Evolutionary conservation across 2,329 filamentous ascomycete genomes (phyloP), one percentile per base, ranked within the genome.

Genomic region (Teratosphaeria pseudoeucalypti): DNA sequence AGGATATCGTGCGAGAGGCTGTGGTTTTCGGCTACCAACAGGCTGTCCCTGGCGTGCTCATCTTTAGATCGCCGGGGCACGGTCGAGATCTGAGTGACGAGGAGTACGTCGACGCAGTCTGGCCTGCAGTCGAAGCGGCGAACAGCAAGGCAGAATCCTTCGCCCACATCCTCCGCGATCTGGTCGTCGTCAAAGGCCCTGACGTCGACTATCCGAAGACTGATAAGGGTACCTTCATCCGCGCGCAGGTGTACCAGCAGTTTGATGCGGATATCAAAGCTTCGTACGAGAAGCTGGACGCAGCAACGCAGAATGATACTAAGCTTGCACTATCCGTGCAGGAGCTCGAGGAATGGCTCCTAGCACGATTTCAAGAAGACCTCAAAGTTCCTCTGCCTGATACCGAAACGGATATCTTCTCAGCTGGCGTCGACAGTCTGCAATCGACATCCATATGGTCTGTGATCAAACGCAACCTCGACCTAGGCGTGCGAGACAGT

Each of bases 221-320:
- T 0, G 82, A 84, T 61, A 84, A 85, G 66, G 80, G 80, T 2
- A 84, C 80, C 0, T 76, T 81, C 58, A 83, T 84, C 56, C 76
- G 82, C 2, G 77, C 77, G 3, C 76, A 77, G 19, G 75, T 80
- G 7, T 82, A 83, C 63, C 71, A 72, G 53, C 70, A 77, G 32
- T 83, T 82, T 58, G 72, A 74, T 11, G 66, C 75, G 0, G 66
- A 77, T 14, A 83, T 84, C 49, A 74, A 79, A n/a, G 65, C 63
- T 62, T 67, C 59, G 32, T 59, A 57, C 49, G 62, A 54, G 6
- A 57, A 57, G 37, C 49, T 53, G 23, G 56, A 64, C n/a, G 52
- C 54, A 6, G 52, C 55, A 26, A 58, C 34, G 58, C 64, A 16
- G 53, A 73, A 34, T 54, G 61, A 34, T 39, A 47, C 34, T 14